A percentile compares a stretch with the other conserved stretches of the same genome.
phyloP scores from a whole-genome alignment of 352 stramenopile species.

The Lagenidium sp. region DNA sequence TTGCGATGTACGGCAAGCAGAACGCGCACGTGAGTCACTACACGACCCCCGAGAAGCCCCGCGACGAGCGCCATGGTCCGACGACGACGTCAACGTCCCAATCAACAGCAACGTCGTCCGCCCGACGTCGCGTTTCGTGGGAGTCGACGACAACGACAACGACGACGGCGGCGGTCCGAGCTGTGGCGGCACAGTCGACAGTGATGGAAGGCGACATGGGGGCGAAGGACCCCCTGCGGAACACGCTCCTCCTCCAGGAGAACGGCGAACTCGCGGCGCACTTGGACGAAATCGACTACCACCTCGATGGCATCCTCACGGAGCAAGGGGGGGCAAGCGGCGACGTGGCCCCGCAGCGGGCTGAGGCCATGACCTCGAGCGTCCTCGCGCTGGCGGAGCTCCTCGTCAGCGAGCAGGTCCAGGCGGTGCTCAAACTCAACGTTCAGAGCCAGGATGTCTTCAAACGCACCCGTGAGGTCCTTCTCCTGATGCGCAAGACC shows the following conservation, averaged over 20 bases:
- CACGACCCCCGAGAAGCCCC: conserved; percentile 10
- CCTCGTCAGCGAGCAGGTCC: conserved; percentile 20
- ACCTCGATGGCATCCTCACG: conserved; percentile 41
- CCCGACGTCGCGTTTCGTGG: neutral
- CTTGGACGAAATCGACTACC: conserved; percentile 49
- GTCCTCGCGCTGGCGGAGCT: conserved; percentile 30
- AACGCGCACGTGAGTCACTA: conserved; percentile 32
- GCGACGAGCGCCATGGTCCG: too few species aligned
- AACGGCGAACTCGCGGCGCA: conserved; percentile 36
- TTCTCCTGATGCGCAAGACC: conserved; percentile 10
- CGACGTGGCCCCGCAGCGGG: conserved; percentile 1
- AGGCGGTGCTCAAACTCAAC: conserved; percentile 27
- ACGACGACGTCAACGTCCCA: too few species aligned
- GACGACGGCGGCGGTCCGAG: neutral
- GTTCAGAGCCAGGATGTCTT: conserved; percentile 10
- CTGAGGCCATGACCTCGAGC: conserved; percentile 14
- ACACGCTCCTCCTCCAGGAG: conserved; percentile 48
- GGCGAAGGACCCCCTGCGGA: conserved; percentile 36
- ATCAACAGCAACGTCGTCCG: neutral
- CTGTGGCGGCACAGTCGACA: neutral
- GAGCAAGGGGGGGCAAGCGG: neutral
- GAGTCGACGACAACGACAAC: neutral
- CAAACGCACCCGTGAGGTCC: conserved; percentile 20
- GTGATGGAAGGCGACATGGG: too few species aligned
- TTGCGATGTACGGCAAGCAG: conserved; percentile 42